Evolutionary conservation across 768 basidiomycete genomes (phyloP), one percentile per base, ranked within the genome.

Genomic region (Termitomyces titanicus): DNA sequence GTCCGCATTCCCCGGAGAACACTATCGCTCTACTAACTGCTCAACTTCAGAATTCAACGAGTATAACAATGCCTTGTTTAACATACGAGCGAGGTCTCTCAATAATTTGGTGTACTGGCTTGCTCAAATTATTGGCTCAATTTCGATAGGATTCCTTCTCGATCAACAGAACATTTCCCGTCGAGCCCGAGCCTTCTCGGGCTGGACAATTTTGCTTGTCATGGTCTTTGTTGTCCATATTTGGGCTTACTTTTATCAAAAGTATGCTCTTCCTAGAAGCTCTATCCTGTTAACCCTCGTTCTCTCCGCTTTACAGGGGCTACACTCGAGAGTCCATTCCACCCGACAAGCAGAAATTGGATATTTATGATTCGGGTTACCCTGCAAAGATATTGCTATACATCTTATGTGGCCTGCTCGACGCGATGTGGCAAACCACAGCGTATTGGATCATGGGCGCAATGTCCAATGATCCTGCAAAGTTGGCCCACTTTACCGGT

Each of bases 401-500:
- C 69, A 80, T 89, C 59, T 81, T 85, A 69, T 88, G 83, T 58
- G 88, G 89, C 25, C 64, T 92, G 11, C 76, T 91, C 56, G 92
- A 93, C 59, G 77, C 90, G 1, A 86, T 89, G 82, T 93, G 90
- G 88, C 92, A 93, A 67, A 91, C 88, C 1, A 83, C 83, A 0
- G 83, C 85, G 5, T 90, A 91, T 67, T 90, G 88, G 88, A 74
- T 89, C 61, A 86, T 90, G 81, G 90, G 90, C 38, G 86, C 88
- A 12, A 89, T 94, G 85, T 89, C 88, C 20, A 92, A 92, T 61
- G 84, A 92, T 67, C 83, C 88, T 8, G 81, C 78, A 1, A 90
- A 89, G 66, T 81, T 93, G 20, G 90, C 90, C 0, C 80, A 90
- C 65, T 86, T 93, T 63, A 75, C 85, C 15, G 92, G 91, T 39